phyloP scores from a whole-genome alignment of 2,329 filamentous ascomycete species.

The Xylariaceae sp. region DNA sequence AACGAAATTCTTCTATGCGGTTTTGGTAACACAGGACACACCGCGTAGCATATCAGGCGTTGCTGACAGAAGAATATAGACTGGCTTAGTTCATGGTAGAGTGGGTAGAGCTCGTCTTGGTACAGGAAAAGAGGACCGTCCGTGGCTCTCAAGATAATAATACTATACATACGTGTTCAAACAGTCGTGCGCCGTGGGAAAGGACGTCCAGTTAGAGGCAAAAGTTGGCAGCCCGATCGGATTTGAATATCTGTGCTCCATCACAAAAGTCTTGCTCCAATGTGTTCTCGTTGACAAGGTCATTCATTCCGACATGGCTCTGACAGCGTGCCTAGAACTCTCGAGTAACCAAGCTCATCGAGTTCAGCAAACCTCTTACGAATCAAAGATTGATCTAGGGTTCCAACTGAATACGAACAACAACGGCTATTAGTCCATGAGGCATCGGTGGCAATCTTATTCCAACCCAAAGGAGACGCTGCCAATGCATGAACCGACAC shows the following conservation, averaged over 20 bases:
- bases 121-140: background rate
- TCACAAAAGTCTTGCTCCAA: background rate
- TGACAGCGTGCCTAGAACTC: background rate
- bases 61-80: background rate
- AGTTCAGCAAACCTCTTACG: no score
- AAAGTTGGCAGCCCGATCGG: background rate
- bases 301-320: no score
- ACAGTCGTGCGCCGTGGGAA: background rate
- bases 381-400: no score
- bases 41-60: slow-evolving; percentile 6
- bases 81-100: background rate
- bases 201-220: background rate
- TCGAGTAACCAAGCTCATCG: background rate
- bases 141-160: background rate
- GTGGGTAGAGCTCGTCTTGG: slow-evolving; percentile 3
- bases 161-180: background rate
- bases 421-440: background rate
- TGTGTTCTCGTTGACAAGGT: background rate
- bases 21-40: slow-evolving; percentile 5
- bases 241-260: background rate
- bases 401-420: no score
- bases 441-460: background rate
- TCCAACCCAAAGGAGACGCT: background rate
- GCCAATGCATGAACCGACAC: background rate
- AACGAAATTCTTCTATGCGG: slow-evolving; percentile 1